Conservation (phyloP, 2,329 filamentous ascomycete species). For the Colletotrichum simmondsii region DNA sequence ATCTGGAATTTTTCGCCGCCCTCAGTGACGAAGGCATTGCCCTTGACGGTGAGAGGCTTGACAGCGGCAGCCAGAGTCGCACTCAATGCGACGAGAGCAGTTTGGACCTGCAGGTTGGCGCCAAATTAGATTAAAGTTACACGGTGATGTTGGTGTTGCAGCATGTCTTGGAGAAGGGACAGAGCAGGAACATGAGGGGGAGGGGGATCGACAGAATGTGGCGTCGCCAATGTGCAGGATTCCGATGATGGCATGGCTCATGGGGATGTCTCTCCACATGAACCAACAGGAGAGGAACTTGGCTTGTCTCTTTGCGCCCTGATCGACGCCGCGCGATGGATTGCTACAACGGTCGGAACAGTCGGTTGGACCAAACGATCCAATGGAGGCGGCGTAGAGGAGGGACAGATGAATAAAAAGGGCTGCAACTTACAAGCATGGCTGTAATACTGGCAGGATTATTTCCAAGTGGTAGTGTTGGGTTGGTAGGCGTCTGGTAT, state of each 20-base stretch:
- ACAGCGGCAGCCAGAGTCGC: conserved; percentile 67
- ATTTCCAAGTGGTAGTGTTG: conserved; percentile 2
- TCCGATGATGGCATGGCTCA: not conserved
- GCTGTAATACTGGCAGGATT: not conserved
- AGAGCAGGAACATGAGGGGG: not conserved
- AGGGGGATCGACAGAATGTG: conserved; percentile 10
- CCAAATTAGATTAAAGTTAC: conserved; percentile 3
- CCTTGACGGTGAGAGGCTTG: conserved; percentile 65
- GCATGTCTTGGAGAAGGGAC: not conserved
- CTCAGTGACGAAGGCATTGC: conserved; percentile 70
- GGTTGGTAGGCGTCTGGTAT: not conserved
- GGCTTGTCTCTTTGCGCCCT: conserved; percentile 9
- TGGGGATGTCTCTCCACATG: not conserved
- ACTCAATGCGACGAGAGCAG: conserved; percentile 63
- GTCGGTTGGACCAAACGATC: not conserved
- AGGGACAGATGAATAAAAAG: conserved; percentile 7
- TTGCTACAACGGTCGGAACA: not conserved
- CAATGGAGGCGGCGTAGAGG: conserved; percentile 15
- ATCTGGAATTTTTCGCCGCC: conserved; percentile 73
- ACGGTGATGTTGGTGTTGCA: not conserved
- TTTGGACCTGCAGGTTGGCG: conserved; percentile 44
- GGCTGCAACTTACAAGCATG: conserved; percentile 28
- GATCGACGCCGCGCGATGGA: conserved; percentile 10
- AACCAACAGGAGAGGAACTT: not conserved
- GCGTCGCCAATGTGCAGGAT: conserved; percentile 2